These are phyloP conservation scores for Cryomyces minteri DNA, from an alignment of 495 filamentous ascomycete genomes.

Conservation along the genomic window DNA sequence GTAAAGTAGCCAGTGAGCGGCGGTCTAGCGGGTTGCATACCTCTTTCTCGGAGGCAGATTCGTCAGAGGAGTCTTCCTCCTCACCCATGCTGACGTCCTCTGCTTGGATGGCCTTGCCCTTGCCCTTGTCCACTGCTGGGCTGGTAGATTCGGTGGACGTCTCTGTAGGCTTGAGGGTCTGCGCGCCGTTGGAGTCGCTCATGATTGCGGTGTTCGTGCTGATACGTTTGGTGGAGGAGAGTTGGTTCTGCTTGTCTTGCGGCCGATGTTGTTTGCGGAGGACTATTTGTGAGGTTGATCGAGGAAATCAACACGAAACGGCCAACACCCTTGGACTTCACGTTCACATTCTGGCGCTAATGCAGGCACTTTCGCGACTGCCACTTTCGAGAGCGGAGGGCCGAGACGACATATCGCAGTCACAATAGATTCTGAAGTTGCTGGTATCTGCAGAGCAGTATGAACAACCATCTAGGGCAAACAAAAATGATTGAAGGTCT, in stretches of 20 bases:
- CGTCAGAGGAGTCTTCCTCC: constrained; percentile 12
- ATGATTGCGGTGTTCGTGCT: constrained; percentile 4
- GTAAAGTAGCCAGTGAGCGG: not conserved
- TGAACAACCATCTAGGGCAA: no score
- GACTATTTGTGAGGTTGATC: no score
- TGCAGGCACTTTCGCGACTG: no score
- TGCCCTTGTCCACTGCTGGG: constrained; percentile 18
- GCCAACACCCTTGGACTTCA: no score
- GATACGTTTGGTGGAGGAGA: not conserved
- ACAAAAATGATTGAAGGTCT: no score
- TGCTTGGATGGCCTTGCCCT: constrained; percentile 19
- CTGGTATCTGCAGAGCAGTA: no score
- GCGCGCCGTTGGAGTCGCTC: constrained; percentile 10
- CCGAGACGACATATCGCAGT: no score
- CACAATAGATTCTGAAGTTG: no score
- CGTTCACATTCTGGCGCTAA: no score
- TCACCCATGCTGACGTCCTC: constrained; percentile 12
- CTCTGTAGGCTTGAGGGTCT: constrained; percentile 10
- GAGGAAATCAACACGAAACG: no score
- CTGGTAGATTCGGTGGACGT: constrained; percentile 1
- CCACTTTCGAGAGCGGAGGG: no score
- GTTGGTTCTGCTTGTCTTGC: not conserved
- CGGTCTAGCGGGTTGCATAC: constrained; percentile 1
- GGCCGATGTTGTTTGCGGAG: no score
- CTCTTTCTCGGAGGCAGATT: constrained; percentile 14